Evolutionary conservation across 495 filamentous ascomycete genomes (phyloP).

Genomic region (Neurospora discreta): DNA sequence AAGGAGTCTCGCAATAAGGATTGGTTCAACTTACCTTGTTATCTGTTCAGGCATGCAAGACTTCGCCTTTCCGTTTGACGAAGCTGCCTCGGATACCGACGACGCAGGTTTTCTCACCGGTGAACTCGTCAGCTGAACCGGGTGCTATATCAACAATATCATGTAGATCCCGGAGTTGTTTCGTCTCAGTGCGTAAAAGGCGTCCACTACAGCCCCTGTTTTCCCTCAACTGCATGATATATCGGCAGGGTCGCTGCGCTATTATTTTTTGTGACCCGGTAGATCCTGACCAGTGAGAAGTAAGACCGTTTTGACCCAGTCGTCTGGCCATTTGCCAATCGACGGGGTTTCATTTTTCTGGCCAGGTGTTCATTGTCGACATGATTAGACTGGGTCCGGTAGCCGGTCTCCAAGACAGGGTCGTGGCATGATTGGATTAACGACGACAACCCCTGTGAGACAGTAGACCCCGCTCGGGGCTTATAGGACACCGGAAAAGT

Average conservation of each 20-base stretch:
- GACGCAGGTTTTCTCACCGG: no score
- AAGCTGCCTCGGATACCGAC: not conserved
- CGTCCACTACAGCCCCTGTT: not conserved
- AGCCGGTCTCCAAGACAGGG: not conserved
- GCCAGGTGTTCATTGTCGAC: not conserved
- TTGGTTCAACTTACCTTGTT: not conserved
- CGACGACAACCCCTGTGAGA: not conserved
- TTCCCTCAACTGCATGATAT: not conserved
- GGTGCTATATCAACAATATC: not conserved
- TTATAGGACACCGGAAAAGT: not conserved
- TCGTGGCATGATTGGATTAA: not conserved
- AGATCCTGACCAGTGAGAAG: not conserved
- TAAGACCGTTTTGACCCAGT: not conserved
- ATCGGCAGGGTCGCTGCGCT: not conserved
- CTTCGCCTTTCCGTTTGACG: not conserved
- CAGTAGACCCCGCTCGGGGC: not conserved
- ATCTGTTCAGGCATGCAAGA: not conserved
- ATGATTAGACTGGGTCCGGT: not conserved
- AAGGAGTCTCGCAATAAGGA: not conserved
- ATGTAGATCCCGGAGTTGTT: not conserved
- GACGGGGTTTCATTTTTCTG: no score
- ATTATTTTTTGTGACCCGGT: not conserved
- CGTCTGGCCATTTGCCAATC: not conserved
- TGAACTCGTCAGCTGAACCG: no score
- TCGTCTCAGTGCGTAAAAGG: not conserved